Conservation (phyloP, 176 grass and related monocot species). For the Areca catechu region DNA sequence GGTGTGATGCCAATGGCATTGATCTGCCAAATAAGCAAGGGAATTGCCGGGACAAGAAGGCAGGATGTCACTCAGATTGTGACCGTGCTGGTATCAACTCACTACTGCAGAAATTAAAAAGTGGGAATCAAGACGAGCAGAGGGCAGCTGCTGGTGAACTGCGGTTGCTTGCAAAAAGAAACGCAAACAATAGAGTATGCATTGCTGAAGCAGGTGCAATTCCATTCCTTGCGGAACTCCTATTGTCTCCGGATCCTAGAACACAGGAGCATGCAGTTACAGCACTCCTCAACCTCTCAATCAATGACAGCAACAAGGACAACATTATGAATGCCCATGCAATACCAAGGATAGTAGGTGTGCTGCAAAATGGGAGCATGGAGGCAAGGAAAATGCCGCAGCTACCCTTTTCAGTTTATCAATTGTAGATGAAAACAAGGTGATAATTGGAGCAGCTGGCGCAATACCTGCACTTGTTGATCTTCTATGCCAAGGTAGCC, state of each 20-base stretch:
- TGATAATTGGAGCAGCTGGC: constrained; percentile 55
- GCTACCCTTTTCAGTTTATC: constrained; percentile 89
- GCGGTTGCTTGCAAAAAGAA: constrained; percentile 88
- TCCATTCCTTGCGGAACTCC: constrained; percentile 65
- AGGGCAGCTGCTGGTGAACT: constrained; percentile 88
- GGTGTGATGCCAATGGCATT: constrained; percentile 88
- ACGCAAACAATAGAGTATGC: constrained; percentile 79
- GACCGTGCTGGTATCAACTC: constrained; percentile 48
- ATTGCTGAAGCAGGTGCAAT: constrained; percentile 84
- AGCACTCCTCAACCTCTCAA: constrained; percentile 89
- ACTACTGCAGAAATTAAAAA: constrained; percentile 58
- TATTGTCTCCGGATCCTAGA: constrained; percentile 66
- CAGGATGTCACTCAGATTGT: constrained; percentile 47
- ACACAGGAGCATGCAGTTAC: constrained; percentile 93
- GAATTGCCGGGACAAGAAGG: constrained; percentile 39
- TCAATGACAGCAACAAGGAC: constrained; percentile 78
- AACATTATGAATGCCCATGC: constrained; percentile 65
- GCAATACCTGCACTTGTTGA: constrained; percentile 81
- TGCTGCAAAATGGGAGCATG: constrained; percentile 81
- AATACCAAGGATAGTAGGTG: constrained; percentile 78
- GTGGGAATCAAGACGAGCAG: constrained; percentile 56
- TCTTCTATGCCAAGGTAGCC: constrained; percentile 71
- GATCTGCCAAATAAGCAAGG: constrained; percentile 62
- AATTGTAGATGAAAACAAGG: constrained; percentile 82
- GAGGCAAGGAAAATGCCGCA: constrained; percentile 94